Evolutionary conservation across 1,284 basidiomycete genomes (phyloP).

Genomic region (Rhodotorula sp.): DNA sequence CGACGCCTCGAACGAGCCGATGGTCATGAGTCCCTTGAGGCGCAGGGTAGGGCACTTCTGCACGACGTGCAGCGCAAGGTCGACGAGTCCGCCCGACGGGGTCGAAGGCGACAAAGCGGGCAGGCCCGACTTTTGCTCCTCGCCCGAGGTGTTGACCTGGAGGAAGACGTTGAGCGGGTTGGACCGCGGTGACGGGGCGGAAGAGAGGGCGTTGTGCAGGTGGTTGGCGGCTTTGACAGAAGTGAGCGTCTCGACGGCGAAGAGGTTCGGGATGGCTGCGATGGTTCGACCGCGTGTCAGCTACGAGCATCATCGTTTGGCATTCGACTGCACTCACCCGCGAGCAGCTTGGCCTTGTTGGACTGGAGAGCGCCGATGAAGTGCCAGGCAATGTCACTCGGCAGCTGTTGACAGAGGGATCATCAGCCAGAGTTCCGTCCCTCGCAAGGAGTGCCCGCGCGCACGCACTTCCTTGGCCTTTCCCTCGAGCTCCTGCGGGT

Average conservation of each 20-base stretch:
- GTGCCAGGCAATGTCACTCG: constrained; percentile 86
- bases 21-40: constrained; percentile 92
- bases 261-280: constrained; percentile 82
- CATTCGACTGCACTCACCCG: constrained; percentile 58
- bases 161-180: constrained; percentile 73
- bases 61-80: constrained; percentile 73
- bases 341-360: constrained; percentile 91
- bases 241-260: constrained; percentile 86
- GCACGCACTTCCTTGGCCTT: constrained; percentile 70
- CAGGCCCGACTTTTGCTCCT: constrained; percentile 85
- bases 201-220: constrained; percentile 73
- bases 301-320: too few relatives aligned
- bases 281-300: background rate
- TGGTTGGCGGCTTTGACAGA: constrained; percentile 79
- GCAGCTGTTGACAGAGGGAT: constrained; percentile 60
- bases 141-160: constrained; percentile 93
- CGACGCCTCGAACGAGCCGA: constrained; percentile 77
- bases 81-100: constrained; percentile 59
- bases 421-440: background rate
- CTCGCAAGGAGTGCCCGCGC: too few relatives aligned
- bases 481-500: constrained; percentile 91
- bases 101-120: constrained; percentile 57
- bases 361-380: constrained; percentile 94
- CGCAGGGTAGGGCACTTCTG: constrained; percentile 70
- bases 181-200: constrained; percentile 53